Evolutionary conservation across 768 basidiomycete species (phyloP), one percentile per base, ranked within the genome.

Genomic region (Artomyces pyxidatus): DNA sequence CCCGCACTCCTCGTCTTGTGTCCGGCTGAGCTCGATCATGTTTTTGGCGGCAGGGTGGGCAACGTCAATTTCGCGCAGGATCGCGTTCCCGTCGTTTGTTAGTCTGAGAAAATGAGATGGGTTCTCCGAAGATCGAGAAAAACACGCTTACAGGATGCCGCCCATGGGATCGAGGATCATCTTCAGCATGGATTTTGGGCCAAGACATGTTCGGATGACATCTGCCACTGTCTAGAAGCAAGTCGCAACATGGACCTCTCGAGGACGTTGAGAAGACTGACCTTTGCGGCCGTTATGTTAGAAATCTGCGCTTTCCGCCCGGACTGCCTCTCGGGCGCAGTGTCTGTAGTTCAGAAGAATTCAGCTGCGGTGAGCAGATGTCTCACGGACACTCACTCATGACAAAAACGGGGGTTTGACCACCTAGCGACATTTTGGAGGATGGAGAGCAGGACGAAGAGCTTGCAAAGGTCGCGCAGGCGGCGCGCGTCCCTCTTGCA

Each of bases 81-180:
- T 98, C 2, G 96, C 94, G 60, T 99, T 97, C n/a, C 96, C 95
- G 61, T 99, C 95, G 65, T 98, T 97, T 2, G 96, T 98, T 17
- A 97, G 71, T 54, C 94, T 96, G 56, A 23, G 45, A 44, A 19
- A 28, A 42, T 9, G 19, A 26, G 37, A 1, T 46, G 37, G 12
- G 27, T 9, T 2, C 25, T n/a, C 17, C 12, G 28, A 44, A 16
- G n/a, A 41, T 9, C 27, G 22, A 47, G 4, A 41, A 32, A 32
- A 41, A 42, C 12, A 22, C 27, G 73, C 82, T 47, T 50, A 95
- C 95, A 97, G 62, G 59, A 99, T 98, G 47, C 96, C 96, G 45
- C 96, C 96, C 96, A 99, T 98, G 1, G 94, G 94, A 71, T 98
- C 95, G 38, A 97, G 70, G 58, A 98, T 96, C 96, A 99, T 98